Conservation (phyloP, 768 basidiomycete species). For the Pisolithus microcarpus region DNA sequence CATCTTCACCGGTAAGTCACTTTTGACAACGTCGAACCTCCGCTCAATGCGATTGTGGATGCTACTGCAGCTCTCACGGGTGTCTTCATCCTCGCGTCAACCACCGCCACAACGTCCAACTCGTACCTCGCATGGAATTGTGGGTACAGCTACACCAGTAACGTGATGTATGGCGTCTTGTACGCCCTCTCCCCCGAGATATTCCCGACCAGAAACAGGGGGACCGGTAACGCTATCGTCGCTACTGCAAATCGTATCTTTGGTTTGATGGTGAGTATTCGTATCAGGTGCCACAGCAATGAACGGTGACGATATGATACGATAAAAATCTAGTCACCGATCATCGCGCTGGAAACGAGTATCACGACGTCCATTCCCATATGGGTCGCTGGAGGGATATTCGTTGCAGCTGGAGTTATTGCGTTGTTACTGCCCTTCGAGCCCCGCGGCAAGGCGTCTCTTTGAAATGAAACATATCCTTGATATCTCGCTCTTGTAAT, state of each 20-base stretch:
- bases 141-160: constrained; percentile 48
- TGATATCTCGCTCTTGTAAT: too few species aligned
- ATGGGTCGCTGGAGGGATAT: constrained; percentile 47
- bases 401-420: constrained; percentile 42
- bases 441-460: constrained; percentile 46
- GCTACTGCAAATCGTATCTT: constrained; percentile 49
- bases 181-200: constrained; percentile 41
- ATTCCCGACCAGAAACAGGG: constrained; percentile 47
- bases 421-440: constrained; percentile 50
- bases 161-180: constrained; percentile 49
- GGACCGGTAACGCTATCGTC: constrained; percentile 51
- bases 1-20: constrained; percentile 37
- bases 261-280: constrained; percentile 46
- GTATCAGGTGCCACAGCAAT: constrained; percentile 9
- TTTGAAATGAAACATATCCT: constrained; percentile 20
- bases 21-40: background rate
- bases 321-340: constrained; percentile 32
- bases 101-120: constrained; percentile 47
- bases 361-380: constrained; percentile 46
- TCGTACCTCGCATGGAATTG: constrained; percentile 54
- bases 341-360: constrained; percentile 45
- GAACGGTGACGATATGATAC: background rate
- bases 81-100: constrained; percentile 50
- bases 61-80: constrained; percentile 38
- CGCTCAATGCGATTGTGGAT: background rate